Evolutionary conservation across 768 basidiomycete species (phyloP).

Genomic region (Podaxis carcinomalis): DNA sequence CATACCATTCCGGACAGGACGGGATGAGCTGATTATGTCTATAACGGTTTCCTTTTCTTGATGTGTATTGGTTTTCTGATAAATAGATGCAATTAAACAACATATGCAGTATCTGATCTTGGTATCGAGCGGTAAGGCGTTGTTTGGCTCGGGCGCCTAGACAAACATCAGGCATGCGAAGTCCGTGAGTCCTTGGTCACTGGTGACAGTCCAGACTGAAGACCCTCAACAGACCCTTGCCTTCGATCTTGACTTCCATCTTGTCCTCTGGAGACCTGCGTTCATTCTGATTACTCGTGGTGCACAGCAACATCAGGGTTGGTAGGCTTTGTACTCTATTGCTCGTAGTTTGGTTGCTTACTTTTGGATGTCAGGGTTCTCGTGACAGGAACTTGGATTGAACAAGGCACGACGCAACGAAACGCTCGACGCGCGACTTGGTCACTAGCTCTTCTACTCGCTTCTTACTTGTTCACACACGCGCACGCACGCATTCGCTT

Average conservation of each 20-base stretch:
- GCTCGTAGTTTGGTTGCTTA: neutral
- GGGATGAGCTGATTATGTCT: neutral
- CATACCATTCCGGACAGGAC: neutral
- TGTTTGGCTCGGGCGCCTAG: conserved; percentile 9
- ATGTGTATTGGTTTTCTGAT: neutral
- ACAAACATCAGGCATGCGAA: conserved; percentile 8
- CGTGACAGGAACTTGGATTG: neutral
- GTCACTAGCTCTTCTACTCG: neutral
- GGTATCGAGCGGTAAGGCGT: neutral
- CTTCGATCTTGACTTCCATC: neutral
- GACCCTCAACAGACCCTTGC: neutral
- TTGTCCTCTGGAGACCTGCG: neutral
- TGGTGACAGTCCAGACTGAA: neutral
- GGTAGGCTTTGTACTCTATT: neutral
- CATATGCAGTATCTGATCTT: neutral
- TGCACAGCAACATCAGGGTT: neutral
- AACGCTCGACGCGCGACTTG: neutral
- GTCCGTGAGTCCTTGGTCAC: neutral
- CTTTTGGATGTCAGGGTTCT: neutral
- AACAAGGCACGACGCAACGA: neutral
- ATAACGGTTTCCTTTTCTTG: neutral
- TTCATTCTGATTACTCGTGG: conserved; percentile 2
- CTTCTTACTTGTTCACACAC: neutral
- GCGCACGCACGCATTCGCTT: neutral
- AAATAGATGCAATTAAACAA: neutral